Base-by-base conservation (phyloP, 441 rosid genomes). In the Populus hybrid region DNA sequence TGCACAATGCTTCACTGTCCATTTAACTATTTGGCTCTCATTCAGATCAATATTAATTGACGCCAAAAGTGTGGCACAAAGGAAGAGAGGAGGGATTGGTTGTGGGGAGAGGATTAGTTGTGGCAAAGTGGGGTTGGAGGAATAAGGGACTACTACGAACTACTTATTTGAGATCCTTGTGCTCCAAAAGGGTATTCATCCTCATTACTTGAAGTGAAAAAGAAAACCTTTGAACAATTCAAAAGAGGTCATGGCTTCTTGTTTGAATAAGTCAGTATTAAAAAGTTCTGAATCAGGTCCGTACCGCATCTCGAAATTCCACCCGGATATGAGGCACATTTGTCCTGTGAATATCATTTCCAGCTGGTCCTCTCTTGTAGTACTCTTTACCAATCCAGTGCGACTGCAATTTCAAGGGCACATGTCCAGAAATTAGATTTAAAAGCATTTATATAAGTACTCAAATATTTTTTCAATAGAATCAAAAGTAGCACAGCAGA, bases 311-410 rank as follows among this genome's bases (percentile, higher is more conserved):
- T 28, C 99, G 95, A 76, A 97, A 97, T 84, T 97, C 97, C 80
- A 97, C 83, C 57, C 99, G 91, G 79, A 97, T 97, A 86, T 95
- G 98, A 79, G 99, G 99, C 77, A 97, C 99, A 72, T 97, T 97
- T 74, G 99, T 97, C 83, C 69, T 95, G 65, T 76, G 98, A 86
- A 97, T 93, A 79, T 97, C 97, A 76, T 97, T 97, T 83, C 99
- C 99, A 78, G 85, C 91, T 0, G 99, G 94, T 80, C 98, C 98
- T 87, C 98, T 93, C 84, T 89, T 95, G 87, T 91, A 97, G 89
- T 97, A 95, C 81, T 85, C 87, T 73, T 87, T 87, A 30, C 99
- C 99, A 2, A 97, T 95, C 99, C 99, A 97, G 78, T 97, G 99
- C 0, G 99, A 91, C 99, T 97, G 90, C 34, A 59, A 50, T 73